Base-by-base conservation (phyloP, 306 rosid species). In the Rosa chinensis region DNA sequence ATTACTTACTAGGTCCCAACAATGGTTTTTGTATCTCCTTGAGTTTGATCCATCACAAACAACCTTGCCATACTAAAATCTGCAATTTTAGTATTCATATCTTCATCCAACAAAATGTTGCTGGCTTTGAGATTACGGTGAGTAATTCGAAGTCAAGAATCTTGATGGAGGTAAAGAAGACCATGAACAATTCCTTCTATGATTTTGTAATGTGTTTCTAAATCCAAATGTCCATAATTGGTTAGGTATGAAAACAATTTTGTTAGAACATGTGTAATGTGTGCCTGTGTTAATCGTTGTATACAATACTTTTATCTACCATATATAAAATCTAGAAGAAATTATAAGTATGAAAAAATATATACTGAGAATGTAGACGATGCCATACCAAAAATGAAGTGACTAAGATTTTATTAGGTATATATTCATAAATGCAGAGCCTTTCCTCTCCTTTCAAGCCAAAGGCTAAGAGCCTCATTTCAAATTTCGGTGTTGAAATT, bases 301-400 rank as follows among this genome's bases (percentile, higher is more conserved):
- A 25, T 25, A 25, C 28, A 25, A 0, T 25, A 25, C 28, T 25
- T 25, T 25, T 25, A 25, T 25, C 28, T 25, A 25, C 28, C 28
- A 25, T 25, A 25, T 25, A 25, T 25, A 5, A 50, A 50, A 3
- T 40, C 42, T 40, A 40, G 42, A 40, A 40, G 42, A 40, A 3
- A 50, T 4, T 13, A 16, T 50, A 13, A 23, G n/a, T 23, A 13
- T 21, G 42, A 3, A 25, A 47, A 40, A 3, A 40, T 40, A 23
- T 48, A 2, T 25, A 8, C 11, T 18, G 18, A 40, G 3, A 5
- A 40, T 3, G 42, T 40, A 40, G 10, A 69, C 3, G 11, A 5
- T 43, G 21, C 13, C 17, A 14, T 71, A 71, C 75, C 75, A 72
- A 50, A 72, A 72, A 72, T 49, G 75, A 47, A 71, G 44, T 50